Percentiles rank a stretch among this genome's conserved stretches.
Evolutionary conservation across 495 filamentous ascomycete species (phyloP).

Genomic region (Trypethelium eluteriae): DNA sequence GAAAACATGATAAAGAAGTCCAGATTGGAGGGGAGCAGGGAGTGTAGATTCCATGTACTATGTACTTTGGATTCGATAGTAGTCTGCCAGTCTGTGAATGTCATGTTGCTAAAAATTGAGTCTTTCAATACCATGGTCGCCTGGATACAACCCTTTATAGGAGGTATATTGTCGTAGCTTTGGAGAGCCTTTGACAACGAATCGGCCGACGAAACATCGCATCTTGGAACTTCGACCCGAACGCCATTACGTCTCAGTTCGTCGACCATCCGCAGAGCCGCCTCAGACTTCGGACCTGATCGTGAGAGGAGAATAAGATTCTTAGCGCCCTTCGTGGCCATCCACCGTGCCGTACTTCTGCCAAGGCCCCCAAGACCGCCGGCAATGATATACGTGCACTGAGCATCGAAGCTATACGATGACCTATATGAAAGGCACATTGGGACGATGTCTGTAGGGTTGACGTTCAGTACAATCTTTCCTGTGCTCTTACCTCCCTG

Average conservation of each 20-base stretch:
- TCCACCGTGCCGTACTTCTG: neutral
- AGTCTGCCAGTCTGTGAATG: neutral
- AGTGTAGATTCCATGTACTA: constrained; percentile 17
- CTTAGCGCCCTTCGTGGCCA: neutral
- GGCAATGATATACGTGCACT: constrained; percentile 38
- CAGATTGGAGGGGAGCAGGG: neutral
- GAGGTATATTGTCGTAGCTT: neutral
- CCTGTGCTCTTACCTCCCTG: constrained; percentile 49
- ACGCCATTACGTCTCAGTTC: neutral
- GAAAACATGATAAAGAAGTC: constrained; percentile 21
- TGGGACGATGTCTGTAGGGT: constrained; percentile 19
- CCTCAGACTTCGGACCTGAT: neutral
- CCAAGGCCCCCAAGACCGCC: constrained; percentile 45
- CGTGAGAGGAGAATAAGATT: constrained; percentile 7
- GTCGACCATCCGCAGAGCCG: neutral
- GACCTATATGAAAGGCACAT: neutral
- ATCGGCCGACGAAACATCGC: neutral
- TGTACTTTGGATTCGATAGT: constrained; percentile 13
- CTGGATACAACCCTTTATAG: constrained; percentile 1
- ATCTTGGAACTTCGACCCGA: neutral
- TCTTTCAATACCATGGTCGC: constrained; percentile 5
- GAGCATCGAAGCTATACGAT: neutral
- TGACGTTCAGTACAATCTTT: constrained; percentile 48
- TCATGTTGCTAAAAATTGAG: constrained; percentile 11
- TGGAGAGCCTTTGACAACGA: neutral